Evolutionary conservation across 148 eudicot species (phyloP), one percentile per base, ranked within the genome.

Genomic region (Arbutus unedo): DNA sequence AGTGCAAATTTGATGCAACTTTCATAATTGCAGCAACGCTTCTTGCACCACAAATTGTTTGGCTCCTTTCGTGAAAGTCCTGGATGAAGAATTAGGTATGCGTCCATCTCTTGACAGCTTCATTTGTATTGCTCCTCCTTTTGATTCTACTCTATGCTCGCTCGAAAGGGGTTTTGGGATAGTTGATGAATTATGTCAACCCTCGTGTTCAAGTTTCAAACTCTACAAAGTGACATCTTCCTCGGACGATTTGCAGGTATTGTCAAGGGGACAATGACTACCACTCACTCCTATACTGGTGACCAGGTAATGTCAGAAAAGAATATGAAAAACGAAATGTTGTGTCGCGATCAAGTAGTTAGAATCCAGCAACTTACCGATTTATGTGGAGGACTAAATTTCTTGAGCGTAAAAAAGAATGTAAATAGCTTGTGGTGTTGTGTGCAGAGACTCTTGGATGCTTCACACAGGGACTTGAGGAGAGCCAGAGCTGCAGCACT

Each of bases 31-130:
- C 91, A 96, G 99, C 87, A 96, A 96, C 80, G 99, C 99, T 81
- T 96, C 99, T 83, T 96, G 99, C 92, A 96, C 99, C 79, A 96
- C 99, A 85, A 96, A 96, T 91, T 96, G 99, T 83, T 86, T 96
- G 89, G 99, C 99, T 89, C 99, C 99, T 74, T 96, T 96, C 56
- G 99, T 85, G 6, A 96, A 96, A 91, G 93, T 96, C 89, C 25
- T 96, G 82, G 99, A 96, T 84, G 97, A 89, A 79, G 97, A 91
- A 85, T 87, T 96, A 71, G 98, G 99, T 94, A 89, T 47, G 41
- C 25, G 55, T 76, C 79, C 62, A 6, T 60, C 13, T 57, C 44
- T 3, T 45, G 13, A 70, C 49, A 59, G 15, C 25, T 76, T 76
- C 0, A 54, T 49, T 50, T n/a, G 41, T 21, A 8, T 18, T 16